phyloP scores from a whole-genome alignment of 75 land plant species.

The Azolla pinnata region DNA sequence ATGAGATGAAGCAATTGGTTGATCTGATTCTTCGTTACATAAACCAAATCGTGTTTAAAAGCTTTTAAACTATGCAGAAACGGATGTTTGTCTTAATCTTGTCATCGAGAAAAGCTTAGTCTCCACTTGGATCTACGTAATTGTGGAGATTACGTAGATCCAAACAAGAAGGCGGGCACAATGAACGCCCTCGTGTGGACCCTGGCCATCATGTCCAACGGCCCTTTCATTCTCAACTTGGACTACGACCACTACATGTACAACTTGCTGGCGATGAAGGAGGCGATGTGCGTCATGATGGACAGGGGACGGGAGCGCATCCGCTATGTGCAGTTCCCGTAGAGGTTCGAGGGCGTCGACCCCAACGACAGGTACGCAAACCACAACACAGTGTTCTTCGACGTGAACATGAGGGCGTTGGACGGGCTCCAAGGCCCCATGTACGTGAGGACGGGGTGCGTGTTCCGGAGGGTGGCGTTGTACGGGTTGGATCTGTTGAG shows the following conservation, averaged over 20 bases:
- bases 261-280: constrained; percentile 41
- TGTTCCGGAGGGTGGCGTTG: constrained; percentile 42
- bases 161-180: constrained; percentile 70
- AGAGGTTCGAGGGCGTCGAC: constrained; percentile 52
- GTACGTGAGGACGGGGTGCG: constrained; percentile 51
- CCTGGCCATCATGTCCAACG: constrained; percentile 56
- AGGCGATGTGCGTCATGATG: constrained; percentile 59
- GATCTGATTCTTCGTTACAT: too few species aligned
- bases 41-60: too few species aligned
- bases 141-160: too few species aligned
- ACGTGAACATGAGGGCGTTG: constrained; percentile 59
- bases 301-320: constrained; percentile 50
- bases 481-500: constrained; percentile 42
- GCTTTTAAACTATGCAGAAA: too few species aligned
- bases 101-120: not conserved
- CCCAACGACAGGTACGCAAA: constrained; percentile 67
- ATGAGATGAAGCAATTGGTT: too few species aligned
- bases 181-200: constrained; percentile 63
- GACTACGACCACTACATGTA: constrained; percentile 65
- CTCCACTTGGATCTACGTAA: too few species aligned
- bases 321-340: constrained; percentile 52
- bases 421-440: constrained; percentile 54
- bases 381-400: constrained; percentile 63
- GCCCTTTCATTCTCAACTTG: constrained; percentile 52
- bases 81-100: too few species aligned